phyloP scores from a whole-genome alignment of 148 eudicot genomes.

The Nepenthes mirabilis region DNA sequence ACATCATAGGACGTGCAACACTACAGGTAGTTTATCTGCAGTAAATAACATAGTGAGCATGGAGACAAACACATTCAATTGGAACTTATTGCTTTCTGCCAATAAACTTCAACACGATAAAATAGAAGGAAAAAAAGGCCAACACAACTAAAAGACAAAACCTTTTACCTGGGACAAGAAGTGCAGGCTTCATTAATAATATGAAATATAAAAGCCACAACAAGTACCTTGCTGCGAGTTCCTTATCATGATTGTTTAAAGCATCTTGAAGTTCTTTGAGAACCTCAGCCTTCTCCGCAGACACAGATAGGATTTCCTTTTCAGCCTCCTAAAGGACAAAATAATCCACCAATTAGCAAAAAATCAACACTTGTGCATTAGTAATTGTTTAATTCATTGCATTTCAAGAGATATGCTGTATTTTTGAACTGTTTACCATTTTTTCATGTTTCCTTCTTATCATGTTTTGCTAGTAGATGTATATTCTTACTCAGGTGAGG shows the following conservation, averaged over 20 bases:
- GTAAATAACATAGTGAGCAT: no score
- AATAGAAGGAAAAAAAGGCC: neutral
- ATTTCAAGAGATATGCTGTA: no score
- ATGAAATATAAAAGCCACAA: no score
- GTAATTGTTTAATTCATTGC: no score
- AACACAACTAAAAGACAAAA: neutral
- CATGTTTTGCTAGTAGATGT: no score
- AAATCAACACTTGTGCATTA: neutral
- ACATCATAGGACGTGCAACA: no score
- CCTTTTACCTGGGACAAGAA: neutral
- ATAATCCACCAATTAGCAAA: conserved; percentile 10
- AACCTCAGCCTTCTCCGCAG: conserved; percentile 71
- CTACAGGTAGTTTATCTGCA: no score
- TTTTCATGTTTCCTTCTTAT: no score
- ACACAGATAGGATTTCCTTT: conserved; percentile 46
- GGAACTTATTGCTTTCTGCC: no score
- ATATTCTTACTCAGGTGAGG: no score
- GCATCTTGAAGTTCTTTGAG: conserved; percentile 66
- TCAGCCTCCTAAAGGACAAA: conserved; percentile 67
- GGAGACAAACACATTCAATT: no score
- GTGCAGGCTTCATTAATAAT: neutral
- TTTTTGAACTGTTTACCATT: no score
- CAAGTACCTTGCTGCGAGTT: conserved; percentile 52
- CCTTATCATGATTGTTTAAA: conserved; percentile 51
- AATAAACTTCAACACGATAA: neutral